Base-by-base conservation (phyloP, 805 yeast species). In the Lachancea dasiensis region DNA sequence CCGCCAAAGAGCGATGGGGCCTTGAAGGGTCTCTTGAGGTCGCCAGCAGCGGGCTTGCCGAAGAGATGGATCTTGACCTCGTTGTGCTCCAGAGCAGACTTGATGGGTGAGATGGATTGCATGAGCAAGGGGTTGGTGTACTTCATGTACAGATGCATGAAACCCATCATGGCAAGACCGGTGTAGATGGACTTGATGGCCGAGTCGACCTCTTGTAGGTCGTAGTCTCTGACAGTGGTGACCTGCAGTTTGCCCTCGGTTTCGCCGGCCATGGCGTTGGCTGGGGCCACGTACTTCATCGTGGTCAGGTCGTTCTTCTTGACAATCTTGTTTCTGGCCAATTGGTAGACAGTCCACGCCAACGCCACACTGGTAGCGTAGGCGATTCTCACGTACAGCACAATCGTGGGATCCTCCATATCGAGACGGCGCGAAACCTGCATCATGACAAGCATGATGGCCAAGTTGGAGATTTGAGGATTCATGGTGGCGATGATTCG, bases 71-170 rank as follows among this genome's bases (percentile, higher is more conserved):
- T 86, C 72, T 86, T 79, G 53, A 90, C 95, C 50, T 86, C 77
- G 68, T 87, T 87, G 56, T 85, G 69, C 69, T 92, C 97, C 40
- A 86, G 67, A 32, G 95, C 95, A 51, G 84, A 69, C 76, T 92
- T 92, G 54, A 92, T 69, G 36, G 96, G 90, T 37, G 94, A 76
- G 52, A 92, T 76, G 47, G 89, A 79, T 71, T 92, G 97, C 87
- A 90, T 83, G 51, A 92, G 79, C 61, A 92, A 75, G 43, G 98
- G 98, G 68, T 92, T 87, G 64, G 97, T 87, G 74, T 86, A 92
- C 67, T 86, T 83, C 94, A 92, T 78, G 78, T 90, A 90, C 46
- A 92, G 58, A 67, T 92, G 98, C 97, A 90, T 89, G 79, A 90
- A 84, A 18, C 82, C 95, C 89, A 92, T 89, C 95, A 92, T 86